Evolutionary conservation across 768 basidiomycete species (phyloP).

Genomic region (Tricholomella constricta): DNA sequence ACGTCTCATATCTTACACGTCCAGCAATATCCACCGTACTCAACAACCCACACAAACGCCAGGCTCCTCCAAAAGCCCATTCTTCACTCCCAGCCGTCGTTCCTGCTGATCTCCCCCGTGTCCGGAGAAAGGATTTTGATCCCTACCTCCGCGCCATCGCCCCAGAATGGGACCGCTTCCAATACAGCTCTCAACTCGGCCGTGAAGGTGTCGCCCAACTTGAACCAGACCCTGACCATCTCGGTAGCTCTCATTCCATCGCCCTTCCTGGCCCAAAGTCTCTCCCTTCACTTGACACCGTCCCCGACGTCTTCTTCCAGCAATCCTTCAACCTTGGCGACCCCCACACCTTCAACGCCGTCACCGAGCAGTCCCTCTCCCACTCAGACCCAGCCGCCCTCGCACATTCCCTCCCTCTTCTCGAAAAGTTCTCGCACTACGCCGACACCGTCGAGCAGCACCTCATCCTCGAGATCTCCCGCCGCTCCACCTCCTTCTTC

Average conservation of each 20-base stretch:
- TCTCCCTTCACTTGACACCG: conserved; percentile 70
- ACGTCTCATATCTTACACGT: conserved; percentile 4
- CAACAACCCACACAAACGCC: conserved; percentile 83
- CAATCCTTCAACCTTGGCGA: conserved; percentile 79
- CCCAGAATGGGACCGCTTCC: conserved; percentile 78
- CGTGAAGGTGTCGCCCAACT: conserved; percentile 42
- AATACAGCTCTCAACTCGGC: conserved; percentile 44
- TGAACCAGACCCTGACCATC: conserved; percentile 27
- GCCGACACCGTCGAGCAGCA: conserved; percentile 95
- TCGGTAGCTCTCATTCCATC: conserved; percentile 24
- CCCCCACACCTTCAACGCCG: conserved; percentile 72
- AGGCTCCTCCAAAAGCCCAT: conserved; percentile 87
- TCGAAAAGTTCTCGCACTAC: conserved; percentile 89
- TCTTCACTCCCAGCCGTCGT: conserved; percentile 72
- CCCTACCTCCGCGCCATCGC: conserved; percentile 71
- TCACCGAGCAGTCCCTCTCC: conserved; percentile 58
- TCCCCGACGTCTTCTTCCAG: conserved; percentile 84
- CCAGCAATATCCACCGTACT: conserved; percentile 92
- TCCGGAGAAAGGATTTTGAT: conserved; percentile 83
- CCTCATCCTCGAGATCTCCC: conserved; percentile 88
- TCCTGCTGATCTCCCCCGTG: conserved; percentile 77
- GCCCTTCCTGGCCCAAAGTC: conserved; percentile 31
- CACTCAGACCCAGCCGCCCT: conserved; percentile 59
- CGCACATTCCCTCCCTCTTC: conserved; percentile 69
- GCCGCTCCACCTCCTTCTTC: conserved; percentile 93